These are phyloP conservation scores for Schizochytrium sp. DNA, from an alignment of 108 stramenopile species.

Conservation along the genomic window DNA sequence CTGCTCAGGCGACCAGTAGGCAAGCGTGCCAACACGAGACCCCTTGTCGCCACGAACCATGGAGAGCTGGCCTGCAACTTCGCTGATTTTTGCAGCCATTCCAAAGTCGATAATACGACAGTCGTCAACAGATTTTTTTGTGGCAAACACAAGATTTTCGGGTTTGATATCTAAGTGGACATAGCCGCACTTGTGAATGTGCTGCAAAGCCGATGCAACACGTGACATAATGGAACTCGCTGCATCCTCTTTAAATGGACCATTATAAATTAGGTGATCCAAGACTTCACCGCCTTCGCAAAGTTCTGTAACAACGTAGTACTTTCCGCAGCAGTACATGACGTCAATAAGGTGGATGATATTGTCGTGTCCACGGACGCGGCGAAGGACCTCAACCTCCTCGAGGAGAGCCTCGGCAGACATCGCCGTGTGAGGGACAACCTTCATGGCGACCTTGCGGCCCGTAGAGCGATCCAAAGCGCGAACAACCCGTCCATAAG, in stretches of 20 bases:
- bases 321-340: constrained; percentile 60
- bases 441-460: constrained; percentile 57
- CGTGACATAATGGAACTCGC: constrained; percentile 30
- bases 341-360: constrained; percentile 55
- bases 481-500: constrained; percentile 45
- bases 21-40: constrained; percentile 76
- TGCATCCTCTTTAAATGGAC: constrained; percentile 28
- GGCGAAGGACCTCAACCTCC: constrained; percentile 46
- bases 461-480: constrained; percentile 28
- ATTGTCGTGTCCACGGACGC: constrained; percentile 49
- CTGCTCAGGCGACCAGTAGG: constrained; percentile 86
- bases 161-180: constrained; percentile 63
- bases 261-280: constrained; percentile 15
- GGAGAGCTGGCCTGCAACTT: constrained; percentile 53
- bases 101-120: constrained; percentile 54
- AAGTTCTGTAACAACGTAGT: constrained; percentile 57
- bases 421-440: constrained; percentile 60
- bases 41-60: constrained; percentile 61
- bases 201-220: constrained; percentile 39
- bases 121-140: constrained; percentile 45
- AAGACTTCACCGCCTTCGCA: constrained; percentile 59
- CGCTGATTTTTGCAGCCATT: constrained; percentile 50
- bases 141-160: constrained; percentile 59
- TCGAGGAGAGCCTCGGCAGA: constrained; percentile 58
- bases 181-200: constrained; percentile 33